These are phyloP conservation scores for Psilocybe azurescens DNA, from an alignment of 768 basidiomycete genomes.

Conservation along the genomic window DNA sequence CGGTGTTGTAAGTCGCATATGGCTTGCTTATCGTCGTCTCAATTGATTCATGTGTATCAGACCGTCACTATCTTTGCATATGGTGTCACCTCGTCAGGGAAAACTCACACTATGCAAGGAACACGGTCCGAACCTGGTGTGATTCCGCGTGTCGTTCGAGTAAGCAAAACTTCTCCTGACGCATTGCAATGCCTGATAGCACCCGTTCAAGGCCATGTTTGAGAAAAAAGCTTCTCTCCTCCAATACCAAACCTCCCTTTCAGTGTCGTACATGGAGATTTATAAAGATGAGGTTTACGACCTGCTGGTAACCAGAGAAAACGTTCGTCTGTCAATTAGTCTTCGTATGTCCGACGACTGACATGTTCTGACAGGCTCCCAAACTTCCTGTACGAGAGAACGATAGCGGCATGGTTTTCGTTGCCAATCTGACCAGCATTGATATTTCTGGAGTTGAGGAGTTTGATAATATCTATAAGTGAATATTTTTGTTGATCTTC, in stretches of 20 bases:
- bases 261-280: conserved; percentile 86
- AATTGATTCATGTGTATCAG: conserved; percentile 36
- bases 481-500: conserved; percentile 18
- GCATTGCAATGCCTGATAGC: neutral
- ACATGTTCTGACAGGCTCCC: conserved; percentile 39
- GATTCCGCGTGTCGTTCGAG: conserved; percentile 82
- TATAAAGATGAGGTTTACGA: conserved; percentile 94
- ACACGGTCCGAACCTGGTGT: conserved; percentile 75
- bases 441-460: conserved; percentile 46
- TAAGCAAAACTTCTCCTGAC: conserved; percentile 32
- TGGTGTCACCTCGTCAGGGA: conserved; percentile 90
- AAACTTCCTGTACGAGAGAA: conserved; percentile 62
- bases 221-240: conserved; percentile 46
- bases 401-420: conserved; percentile 57
- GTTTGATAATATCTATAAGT: conserved; percentile 55
- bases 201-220: conserved; percentile 56
- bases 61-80: conserved; percentile 90
- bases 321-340: conserved; percentile 43
- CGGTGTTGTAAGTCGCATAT: conserved; percentile 70
- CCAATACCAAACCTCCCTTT: conserved; percentile 49
- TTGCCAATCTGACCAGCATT: conserved; percentile 53
- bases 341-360: neutral
- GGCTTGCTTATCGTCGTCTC: conserved; percentile 27
- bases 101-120: conserved; percentile 95
- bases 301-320: conserved; percentile 75